A percentile compares a stretch with the other conserved stretches of the same genome.
These are phyloP conservation scores for Penicillium steckii DNA, from an alignment of 495 filamentous ascomycete genomes.

Conservation along the genomic window DNA sequence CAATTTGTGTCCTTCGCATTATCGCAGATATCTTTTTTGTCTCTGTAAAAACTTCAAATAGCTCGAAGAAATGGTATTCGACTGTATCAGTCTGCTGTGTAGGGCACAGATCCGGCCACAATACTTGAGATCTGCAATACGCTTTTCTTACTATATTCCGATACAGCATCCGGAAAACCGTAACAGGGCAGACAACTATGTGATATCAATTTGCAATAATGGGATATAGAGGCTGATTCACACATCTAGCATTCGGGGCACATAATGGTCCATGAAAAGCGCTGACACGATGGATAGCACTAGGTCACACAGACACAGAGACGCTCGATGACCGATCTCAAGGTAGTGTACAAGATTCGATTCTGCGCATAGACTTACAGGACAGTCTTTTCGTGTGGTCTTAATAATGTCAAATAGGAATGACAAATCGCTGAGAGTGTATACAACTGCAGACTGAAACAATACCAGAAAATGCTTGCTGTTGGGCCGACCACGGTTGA, in stretches of 20 bases:
- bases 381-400: conserved; percentile 7
- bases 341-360: conserved; percentile 14
- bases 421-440: neutral
- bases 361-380: neutral
- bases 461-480: conserved; percentile 5
- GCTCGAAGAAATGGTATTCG: conserved; percentile 7
- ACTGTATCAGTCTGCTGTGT: conserved; percentile 8
- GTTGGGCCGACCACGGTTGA: conserved; percentile 4
- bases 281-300: conserved; percentile 27
- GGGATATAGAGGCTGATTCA: conserved; percentile 1
- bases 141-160: conserved; percentile 3
- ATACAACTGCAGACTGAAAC: conserved; percentile 12
- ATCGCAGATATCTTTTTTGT: neutral
- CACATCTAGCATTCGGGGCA: conserved; percentile 27
- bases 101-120: conserved; percentile 5
- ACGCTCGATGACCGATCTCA: conserved; percentile 6
- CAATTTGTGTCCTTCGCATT: conserved; percentile 1
- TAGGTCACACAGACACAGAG: conserved; percentile 5
- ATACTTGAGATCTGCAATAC: conserved; percentile 7
- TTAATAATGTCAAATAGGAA: conserved; percentile 15
- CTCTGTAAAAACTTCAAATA: neutral
- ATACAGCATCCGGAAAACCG: conserved; percentile 23
- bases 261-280: conserved; percentile 31
- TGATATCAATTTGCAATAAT: conserved; percentile 1
- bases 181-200: conserved; percentile 5